Evolutionary conservation across 2,329 filamentous ascomycete genomes (phyloP), one percentile per base, ranked within the genome.

Genomic region (Westerdykella ornata): DNA sequence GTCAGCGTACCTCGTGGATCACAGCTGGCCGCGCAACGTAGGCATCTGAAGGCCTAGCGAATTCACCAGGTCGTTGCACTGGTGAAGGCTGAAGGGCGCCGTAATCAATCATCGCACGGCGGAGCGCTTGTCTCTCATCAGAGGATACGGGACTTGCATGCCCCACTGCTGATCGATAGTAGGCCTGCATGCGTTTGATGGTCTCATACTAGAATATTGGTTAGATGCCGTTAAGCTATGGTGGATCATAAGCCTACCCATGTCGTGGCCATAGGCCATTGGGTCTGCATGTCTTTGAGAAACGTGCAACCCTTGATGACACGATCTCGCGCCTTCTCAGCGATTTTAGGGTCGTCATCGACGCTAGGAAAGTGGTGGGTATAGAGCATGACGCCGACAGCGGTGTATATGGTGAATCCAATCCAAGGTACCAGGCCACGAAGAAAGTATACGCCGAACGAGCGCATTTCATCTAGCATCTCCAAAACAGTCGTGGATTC

Each of bases 111-210:
- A 68, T 60, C 3, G 65, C 64, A 17, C 56, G 60, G 11, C 58
- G 54, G 12, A 68, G 54, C 0, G 56, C 63, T 30, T 60, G 58
- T 15, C 65, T 58, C 45, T 68, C 65, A 42, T 66, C 62, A 2
- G 58, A 63, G 3, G 60, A 65, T 7, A 63, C 61, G 2, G 61
- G 54, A 0, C 48, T 57, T 17, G 59, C 63, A 43, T 67, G 61
- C 3, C 57, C 59, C 5, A 57, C 51, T 1, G 62, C 52, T 7
- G 60, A 63, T 35, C 60, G 57, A 43, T 68, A 68, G 47, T 65
- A 68, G 0, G 59, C 64, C 35, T 67, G 65, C 65, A 68, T 68
- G 43, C 64, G 64, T 41, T 67, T 67, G 48, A 68, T 67, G 1
- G 65, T 68, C 31, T 68, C 63, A 22, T 64, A 66, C 63, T 66